phyloP scores from a whole-genome alignment of 768 basidiomycete species.

The Leucogyrophana mollusca region DNA sequence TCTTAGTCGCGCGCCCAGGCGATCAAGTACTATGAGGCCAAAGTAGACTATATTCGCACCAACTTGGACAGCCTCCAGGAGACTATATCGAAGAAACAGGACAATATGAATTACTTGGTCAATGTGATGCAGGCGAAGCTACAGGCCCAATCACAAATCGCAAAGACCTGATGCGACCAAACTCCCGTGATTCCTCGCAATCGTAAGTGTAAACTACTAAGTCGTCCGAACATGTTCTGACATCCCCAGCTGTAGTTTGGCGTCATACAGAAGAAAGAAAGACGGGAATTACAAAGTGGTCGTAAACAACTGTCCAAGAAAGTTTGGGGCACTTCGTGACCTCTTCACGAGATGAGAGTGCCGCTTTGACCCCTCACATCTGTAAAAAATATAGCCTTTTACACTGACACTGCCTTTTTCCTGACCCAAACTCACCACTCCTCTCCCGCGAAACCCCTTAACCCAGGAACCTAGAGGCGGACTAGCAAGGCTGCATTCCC shows the following conservation, averaged over 20 bases:
- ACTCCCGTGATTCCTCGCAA: neutral
- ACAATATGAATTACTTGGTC: slow-evolving; percentile 76
- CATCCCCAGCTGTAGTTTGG: neutral
- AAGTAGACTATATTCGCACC: slow-evolving; percentile 76
- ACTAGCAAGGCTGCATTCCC: too few species aligned
- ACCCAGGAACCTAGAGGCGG: too few species aligned
- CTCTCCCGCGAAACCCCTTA: too few species aligned
- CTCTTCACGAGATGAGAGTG: too few species aligned
- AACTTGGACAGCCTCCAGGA: slow-evolving; percentile 88
- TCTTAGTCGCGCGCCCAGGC: slow-evolving; percentile 83
- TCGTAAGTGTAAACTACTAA: neutral
- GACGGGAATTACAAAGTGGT: neutral
- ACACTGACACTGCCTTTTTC: too few species aligned
- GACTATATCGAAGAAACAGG: slow-evolving; percentile 88
- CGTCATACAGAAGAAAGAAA: neutral
- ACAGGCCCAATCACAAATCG: slow-evolving; percentile 25
- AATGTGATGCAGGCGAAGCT: slow-evolving; percentile 71
- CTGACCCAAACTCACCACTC: too few species aligned
- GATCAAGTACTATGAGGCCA: slow-evolving; percentile 73
- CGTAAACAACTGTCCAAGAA: neutral
- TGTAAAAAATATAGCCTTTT: too few species aligned
- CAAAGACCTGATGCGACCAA: neutral
- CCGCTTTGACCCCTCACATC: too few species aligned
- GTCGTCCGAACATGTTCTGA: neutral
- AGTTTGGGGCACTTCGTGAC: too few species aligned